Evolutionary conservation across 164 flowering plant species (phyloP).

Genomic region (Magnolia officinalis): DNA sequence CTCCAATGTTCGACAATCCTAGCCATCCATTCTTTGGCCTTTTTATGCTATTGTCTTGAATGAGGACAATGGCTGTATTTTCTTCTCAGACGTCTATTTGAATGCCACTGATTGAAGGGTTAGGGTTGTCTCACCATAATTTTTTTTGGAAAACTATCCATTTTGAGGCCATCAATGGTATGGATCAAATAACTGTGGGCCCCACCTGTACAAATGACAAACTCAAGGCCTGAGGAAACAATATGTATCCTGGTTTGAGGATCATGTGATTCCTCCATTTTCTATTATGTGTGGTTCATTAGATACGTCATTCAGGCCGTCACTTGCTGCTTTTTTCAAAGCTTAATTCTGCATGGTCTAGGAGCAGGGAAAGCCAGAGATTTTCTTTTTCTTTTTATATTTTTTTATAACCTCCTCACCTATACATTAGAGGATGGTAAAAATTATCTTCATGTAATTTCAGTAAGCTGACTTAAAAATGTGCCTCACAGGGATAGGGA

Average conservation of each 20-base stretch:
- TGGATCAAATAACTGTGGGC: too few species aligned
- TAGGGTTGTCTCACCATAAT: background rate
- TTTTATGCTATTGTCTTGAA: background rate
- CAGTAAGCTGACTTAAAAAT: constrained; percentile 10
- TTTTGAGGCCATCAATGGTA: background rate
- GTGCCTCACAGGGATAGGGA: constrained; percentile 77
- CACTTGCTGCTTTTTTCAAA: constrained; percentile 1
- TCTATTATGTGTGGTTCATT: background rate
- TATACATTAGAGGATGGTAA: background rate
- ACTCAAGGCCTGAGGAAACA: background rate
- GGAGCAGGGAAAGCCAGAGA: background rate
- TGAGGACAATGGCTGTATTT: background rate
- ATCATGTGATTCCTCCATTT: background rate
- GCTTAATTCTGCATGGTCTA: background rate
- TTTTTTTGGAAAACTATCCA: too few species aligned
- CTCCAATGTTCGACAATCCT: background rate
- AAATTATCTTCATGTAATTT: background rate
- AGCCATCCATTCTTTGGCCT: background rate
- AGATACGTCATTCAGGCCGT: background rate
- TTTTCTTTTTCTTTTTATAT: background rate
- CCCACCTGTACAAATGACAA: background rate
- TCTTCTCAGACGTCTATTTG: background rate
- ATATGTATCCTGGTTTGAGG: background rate
- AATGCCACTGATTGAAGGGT: background rate
- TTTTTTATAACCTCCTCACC: background rate